Evolutionary conservation across 2,329 filamentous ascomycete species (phyloP), one percentile per base, ranked within the genome.

Genomic region (Scleromitrula shiraiana): DNA sequence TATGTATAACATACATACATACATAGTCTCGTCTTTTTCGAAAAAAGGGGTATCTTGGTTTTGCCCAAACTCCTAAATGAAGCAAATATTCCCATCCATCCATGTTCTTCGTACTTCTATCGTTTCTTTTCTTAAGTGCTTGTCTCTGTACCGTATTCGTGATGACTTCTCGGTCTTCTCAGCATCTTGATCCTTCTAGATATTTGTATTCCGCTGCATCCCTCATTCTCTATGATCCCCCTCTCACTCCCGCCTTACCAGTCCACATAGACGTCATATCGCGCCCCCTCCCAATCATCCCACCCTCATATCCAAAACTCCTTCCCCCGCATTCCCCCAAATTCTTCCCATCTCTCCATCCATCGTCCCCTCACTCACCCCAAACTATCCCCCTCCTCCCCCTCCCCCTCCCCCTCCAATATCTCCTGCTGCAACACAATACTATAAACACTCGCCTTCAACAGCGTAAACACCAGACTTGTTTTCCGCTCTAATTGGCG

Each of bases 381-480:
- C 26, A 10, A 26, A 44, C 9, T 39, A 15, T 49, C 15, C 32
- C 19, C 23, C 17, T 30, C n/a, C 29, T 49, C 42, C 19, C 24
- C 23, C 22, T 38, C 24, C 36, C 35, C 27, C 39, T 27, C 49
- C n/a, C 48, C 37, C 19, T 54, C 12, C 57, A 64, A 82, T 61
- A 95, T 88, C 76, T 97, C 88, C 76, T 97, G 91, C 76, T 98
- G 91, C 71, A 98, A 68, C 53, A 98, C 90, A 71, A 98, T 98
- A 64, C 87, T 95, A 71, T 98, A 98, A 55, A 98, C 93, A 67
- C 91, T 97, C 15, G 93, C 91, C 73, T 98, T 98, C 64, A 98
- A 76, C 64, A 97, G 69, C 53, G 93, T 98, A 68, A 95, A 97
- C 19, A 96, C 91, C 46, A 95, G 73, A 57, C 88, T 89, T 36